phyloP scores from a whole-genome alignment of 306 rosid genomes.

The Hylodesmum podocarpum region DNA sequence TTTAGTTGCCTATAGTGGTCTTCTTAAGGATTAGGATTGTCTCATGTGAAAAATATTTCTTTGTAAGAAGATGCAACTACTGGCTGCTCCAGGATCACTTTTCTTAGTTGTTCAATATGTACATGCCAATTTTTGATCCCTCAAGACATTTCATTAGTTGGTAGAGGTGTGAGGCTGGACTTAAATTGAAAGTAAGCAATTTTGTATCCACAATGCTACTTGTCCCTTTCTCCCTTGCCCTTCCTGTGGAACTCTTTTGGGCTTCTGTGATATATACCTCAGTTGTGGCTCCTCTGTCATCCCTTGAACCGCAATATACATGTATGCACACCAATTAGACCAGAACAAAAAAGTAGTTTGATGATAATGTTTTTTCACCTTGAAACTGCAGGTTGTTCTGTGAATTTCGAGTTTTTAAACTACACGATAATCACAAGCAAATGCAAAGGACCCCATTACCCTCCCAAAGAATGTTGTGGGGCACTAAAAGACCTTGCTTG shows the following conservation, averaged over 20 bases:
- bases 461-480: constrained; percentile 53
- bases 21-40: no score
- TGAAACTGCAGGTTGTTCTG: constrained; percentile 77
- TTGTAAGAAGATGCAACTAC: background rate
- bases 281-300: no score
- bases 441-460: constrained; percentile 89
- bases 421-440: constrained; percentile 80
- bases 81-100: background rate
- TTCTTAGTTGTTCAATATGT: background rate
- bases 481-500: constrained; percentile 81
- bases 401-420: constrained; percentile 82
- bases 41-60: no score
- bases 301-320: background rate
- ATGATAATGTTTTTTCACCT: constrained; percentile 20
- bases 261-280: no score
- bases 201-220: background rate
- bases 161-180: background rate
- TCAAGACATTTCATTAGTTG: background rate
- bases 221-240: background rate
- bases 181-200: background rate
- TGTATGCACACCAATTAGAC: background rate
- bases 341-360: background rate
- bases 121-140: background rate
- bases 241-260: background rate
- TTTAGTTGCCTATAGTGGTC: no score